phyloP scores from a whole-genome alignment of 2,329 filamentous ascomycete species.

The Dactylella cylindrospora region DNA sequence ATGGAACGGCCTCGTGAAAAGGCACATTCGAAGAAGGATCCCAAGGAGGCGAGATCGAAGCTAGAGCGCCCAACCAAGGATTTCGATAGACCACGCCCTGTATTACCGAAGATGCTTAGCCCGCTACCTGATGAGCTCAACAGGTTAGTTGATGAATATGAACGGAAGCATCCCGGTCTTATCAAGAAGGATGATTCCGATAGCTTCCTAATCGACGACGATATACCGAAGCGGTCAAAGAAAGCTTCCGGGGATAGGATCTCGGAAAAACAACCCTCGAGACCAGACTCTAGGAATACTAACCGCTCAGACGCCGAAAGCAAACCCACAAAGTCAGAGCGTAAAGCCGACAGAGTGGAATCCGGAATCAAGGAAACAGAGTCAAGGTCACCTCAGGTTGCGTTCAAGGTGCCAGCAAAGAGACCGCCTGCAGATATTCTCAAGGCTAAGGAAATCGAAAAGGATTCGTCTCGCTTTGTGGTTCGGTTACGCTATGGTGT shows the following conservation, averaged over 20 bases:
- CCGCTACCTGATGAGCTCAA: constrained; percentile 38
- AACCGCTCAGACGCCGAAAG: constrained; percentile 9
- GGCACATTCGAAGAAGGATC: constrained; percentile 18
- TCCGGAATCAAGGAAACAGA: constrained; percentile 8
- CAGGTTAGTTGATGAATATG: constrained; percentile 31
- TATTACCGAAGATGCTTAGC: constrained; percentile 33
- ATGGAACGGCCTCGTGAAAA: constrained; percentile 17
- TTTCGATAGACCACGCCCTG: neutral
- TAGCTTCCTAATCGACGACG: constrained; percentile 25
- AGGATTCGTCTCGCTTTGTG: constrained; percentile 7
- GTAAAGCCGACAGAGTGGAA: constrained; percentile 16
- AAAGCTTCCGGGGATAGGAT: constrained; percentile 7
- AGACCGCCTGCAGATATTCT: constrained; percentile 19
- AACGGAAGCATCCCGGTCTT: constrained; percentile 13
- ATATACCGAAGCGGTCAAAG: constrained; percentile 7
- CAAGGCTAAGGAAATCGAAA: constrained; percentile 17
- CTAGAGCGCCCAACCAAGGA: constrained; percentile 19
- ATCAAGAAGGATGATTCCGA: constrained; percentile 14
- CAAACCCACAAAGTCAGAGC: constrained; percentile 14
- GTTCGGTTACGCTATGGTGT: constrained; percentile 20
- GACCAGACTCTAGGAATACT: neutral
- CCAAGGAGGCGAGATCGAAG: constrained; percentile 10
- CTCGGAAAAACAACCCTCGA: constrained; percentile 7
- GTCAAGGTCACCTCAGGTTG: constrained; percentile 20
- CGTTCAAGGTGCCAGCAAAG: constrained; percentile 37